Conservation (phyloP, 208 protist species). For the Crithidia mellificae region DNA sequence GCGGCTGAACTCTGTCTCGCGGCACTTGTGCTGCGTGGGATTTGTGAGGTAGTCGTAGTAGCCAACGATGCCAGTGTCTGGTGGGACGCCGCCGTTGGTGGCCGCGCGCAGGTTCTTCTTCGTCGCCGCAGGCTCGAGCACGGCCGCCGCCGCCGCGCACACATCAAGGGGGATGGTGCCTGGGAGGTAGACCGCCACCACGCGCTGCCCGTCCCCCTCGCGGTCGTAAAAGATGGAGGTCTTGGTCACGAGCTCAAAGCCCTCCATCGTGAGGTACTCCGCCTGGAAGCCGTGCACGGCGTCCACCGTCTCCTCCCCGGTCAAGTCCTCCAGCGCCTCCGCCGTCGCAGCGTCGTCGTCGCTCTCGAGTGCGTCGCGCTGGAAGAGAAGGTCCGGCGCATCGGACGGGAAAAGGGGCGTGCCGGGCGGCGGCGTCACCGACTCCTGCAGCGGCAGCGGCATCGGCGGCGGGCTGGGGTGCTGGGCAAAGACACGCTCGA, state of each 20-base stretch:
- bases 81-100: constrained; percentile 82
- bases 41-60: constrained; percentile 93
- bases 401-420: not conserved
- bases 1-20: constrained; percentile 84
- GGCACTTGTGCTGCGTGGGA: constrained; percentile 77
- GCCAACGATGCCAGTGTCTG: constrained; percentile 86
- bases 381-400: constrained; percentile 11
- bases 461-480: not conserved
- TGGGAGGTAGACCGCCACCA: constrained; percentile 73
- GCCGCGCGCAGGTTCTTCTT: constrained; percentile 71
- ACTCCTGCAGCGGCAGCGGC: not conserved
- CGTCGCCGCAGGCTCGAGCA: constrained; percentile 70
- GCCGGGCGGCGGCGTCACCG: not conserved
- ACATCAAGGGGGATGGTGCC: constrained; percentile 51
- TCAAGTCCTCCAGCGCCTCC: constrained; percentile 42
- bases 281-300: constrained; percentile 24
- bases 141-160: constrained; percentile 50
- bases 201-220: constrained; percentile 42
- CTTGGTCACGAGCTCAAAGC: constrained; percentile 69
- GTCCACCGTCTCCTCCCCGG: constrained; percentile 74
- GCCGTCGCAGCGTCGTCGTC: constrained; percentile 6
- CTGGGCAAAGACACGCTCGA: constrained; percentile 5
- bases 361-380: constrained; percentile 20
- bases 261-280: constrained; percentile 64
- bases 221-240: constrained; percentile 53